Percentiles rank a stretch among this genome's conserved stretches.
Evolutionary conservation across 176 grass and related monocot genomes (phyloP).

Genomic region (maize (Zea mays)): Zm-B73-REFERENCE-NAM-5.0 NC_050096.1:176878001-176878500

Average conservation of each 20-base stretch:
- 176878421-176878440: slow-evolving; percentile 84
- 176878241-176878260: slow-evolving; percentile 81
- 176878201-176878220: slow-evolving; percentile 89
- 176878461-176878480: slow-evolving; percentile 63
- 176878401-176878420: slow-evolving; percentile 67
- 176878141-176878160: slow-evolving; percentile 77
- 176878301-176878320: slow-evolving; percentile 72
- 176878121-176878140: slow-evolving; percentile 75
- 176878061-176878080: slow-evolving; percentile 1
- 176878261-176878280: slow-evolving; percentile 83
- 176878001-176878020: slow-evolving; percentile 98
- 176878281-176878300: slow-evolving; percentile 74
- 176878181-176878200: slow-evolving; percentile 80
- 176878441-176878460: slow-evolving; percentile 89
- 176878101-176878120: slow-evolving; percentile 79
- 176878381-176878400: slow-evolving; percentile 26
- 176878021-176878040: slow-evolving; percentile 39
- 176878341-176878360: slow-evolving; percentile 27
- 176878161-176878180: slow-evolving; percentile 72
- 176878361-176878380: background rate
- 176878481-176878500: slow-evolving; percentile 75
- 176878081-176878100: slow-evolving; percentile 74
- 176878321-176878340: slow-evolving; percentile 70
- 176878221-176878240: slow-evolving; percentile 75
- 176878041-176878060: background rate